Evolutionary conservation across 495 filamentous ascomycete genomes (phyloP).

Genomic region (Chaetomium fimeti): DNA sequence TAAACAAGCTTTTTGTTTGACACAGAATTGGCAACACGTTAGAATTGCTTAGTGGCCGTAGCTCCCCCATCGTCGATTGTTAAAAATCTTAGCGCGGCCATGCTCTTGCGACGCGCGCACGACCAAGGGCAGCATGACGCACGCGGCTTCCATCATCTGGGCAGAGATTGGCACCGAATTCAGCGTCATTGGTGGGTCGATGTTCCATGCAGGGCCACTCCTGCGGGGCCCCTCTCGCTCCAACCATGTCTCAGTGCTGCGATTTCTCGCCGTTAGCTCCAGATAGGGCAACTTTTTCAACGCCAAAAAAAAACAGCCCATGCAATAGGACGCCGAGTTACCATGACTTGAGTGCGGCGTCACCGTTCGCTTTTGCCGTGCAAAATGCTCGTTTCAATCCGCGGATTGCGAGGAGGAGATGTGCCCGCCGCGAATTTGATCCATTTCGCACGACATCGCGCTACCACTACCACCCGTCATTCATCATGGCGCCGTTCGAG

Average conservation of each 20-base stretch:
- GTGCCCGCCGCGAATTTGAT: slow-evolving; percentile 40
- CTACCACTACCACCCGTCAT: slow-evolving; percentile 23
- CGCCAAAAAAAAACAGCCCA: neutral
- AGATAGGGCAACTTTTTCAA: slow-evolving; percentile 7
- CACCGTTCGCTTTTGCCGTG: neutral
- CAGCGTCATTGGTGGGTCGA: too few relatives aligned
- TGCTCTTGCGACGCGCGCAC: neutral
- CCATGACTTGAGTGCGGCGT: slow-evolving; percentile 30
- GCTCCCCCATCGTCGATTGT: neutral
- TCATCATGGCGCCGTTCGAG: slow-evolving; percentile 23
- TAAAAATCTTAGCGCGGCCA: neutral
- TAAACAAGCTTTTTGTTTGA: neutral
- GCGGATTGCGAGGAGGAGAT: slow-evolving; percentile 39
- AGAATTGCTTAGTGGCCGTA: neutral
- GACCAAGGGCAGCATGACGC: neutral
- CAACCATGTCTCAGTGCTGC: neutral
- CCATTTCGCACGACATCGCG: slow-evolving; percentile 41
- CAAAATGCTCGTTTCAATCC: slow-evolving; percentile 44
- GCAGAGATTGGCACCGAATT: too few relatives aligned
- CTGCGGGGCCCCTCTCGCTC: neutral
- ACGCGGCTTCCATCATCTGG: neutral
- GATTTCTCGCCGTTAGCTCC: slow-evolving; percentile 1
- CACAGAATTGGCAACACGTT: neutral
- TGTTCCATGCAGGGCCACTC: neutral
- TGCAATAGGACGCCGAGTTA: neutral